Evolutionary conservation across 129 eudicot genomes (phyloP).

Genomic region (Saussurea involucrata): DNA sequence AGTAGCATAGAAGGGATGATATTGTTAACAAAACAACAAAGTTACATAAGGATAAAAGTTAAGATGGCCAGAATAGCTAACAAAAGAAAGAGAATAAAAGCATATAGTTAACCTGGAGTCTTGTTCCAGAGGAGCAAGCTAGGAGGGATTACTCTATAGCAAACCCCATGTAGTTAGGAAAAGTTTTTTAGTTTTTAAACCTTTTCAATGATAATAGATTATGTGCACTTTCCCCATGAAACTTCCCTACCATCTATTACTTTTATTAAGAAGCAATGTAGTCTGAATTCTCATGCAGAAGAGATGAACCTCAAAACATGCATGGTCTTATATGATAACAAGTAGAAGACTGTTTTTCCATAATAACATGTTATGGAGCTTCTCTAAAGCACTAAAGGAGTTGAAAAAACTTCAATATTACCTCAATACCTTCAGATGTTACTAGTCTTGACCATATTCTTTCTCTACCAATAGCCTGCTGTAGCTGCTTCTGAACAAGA

Average conservation of each 20-base stretch:
- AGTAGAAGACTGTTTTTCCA: background rate
- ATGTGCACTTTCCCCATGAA: background rate
- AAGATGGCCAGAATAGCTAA: background rate
- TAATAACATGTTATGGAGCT: background rate
- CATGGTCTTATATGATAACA: background rate
- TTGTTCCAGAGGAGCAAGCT: background rate
- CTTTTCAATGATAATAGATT: background rate
- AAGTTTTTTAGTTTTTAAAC: background rate
- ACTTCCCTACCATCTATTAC: background rate
- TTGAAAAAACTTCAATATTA: conserved; percentile 14
- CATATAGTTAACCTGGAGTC: background rate
- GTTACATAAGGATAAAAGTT: background rate
- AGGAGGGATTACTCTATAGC: background rate
- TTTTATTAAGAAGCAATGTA: background rate
- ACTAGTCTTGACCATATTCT: conserved; percentile 96
- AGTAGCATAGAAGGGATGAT: too few relatives aligned
- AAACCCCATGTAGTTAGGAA: background rate
- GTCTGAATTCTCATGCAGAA: background rate
- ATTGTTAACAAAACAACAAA: too few relatives aligned
- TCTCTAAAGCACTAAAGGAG: background rate
- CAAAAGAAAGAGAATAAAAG: background rate
- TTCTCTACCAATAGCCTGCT: conserved; percentile 84
- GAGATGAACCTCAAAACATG: background rate
- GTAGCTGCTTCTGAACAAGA: conserved; percentile 82
- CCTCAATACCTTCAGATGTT: conserved; percentile 95